These are phyloP conservation scores for Hebeloma cylindrosporum DNA, from an alignment of 768 basidiomycete species.

Conservation along the genomic window DNA sequence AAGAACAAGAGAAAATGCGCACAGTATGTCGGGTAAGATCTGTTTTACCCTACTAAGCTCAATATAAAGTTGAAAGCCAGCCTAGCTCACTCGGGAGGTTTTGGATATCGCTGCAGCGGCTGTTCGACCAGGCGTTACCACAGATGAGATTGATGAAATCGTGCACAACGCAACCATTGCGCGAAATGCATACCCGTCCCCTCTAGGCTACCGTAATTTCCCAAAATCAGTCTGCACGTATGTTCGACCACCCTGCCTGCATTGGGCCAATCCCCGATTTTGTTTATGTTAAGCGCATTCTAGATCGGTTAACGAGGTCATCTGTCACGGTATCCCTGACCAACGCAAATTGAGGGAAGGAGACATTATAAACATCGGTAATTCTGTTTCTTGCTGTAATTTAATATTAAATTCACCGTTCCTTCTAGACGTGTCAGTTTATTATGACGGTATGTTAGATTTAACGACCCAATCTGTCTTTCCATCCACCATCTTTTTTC, in stretches of 20 bases:
- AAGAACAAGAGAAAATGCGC: conserved; percentile 90
- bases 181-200: conserved; percentile 90
- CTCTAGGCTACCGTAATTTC: conserved; percentile 86
- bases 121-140: conserved; percentile 89
- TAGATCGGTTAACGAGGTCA: conserved; percentile 91
- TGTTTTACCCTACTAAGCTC: conserved; percentile 11
- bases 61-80: not conserved
- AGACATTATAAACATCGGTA: conserved; percentile 95
- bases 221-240: conserved; percentile 98
- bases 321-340: conserved; percentile 97
- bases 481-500: conserved; percentile 1
- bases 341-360: conserved; percentile 81
- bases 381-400: conserved; percentile 3
- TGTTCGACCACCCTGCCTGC: conserved; percentile 31
- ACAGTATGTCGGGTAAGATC: conserved; percentile 73
- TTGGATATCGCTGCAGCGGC: conserved; percentile 87
- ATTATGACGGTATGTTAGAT: conserved; percentile 60
- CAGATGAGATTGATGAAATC: conserved; percentile 91
- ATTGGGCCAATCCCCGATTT: conserved; percentile 2
- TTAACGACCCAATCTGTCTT: conserved; percentile 1
- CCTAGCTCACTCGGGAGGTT: conserved; percentile 86
- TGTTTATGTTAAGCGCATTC: not conserved
- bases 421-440: conserved; percentile 72
- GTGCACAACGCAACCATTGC: conserved; percentile 92
- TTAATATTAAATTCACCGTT: conserved; percentile 8